Conservation (phyloP, 371 early-diverging fungal species). For the Thermomucor indicae-seudaticae region DNA sequence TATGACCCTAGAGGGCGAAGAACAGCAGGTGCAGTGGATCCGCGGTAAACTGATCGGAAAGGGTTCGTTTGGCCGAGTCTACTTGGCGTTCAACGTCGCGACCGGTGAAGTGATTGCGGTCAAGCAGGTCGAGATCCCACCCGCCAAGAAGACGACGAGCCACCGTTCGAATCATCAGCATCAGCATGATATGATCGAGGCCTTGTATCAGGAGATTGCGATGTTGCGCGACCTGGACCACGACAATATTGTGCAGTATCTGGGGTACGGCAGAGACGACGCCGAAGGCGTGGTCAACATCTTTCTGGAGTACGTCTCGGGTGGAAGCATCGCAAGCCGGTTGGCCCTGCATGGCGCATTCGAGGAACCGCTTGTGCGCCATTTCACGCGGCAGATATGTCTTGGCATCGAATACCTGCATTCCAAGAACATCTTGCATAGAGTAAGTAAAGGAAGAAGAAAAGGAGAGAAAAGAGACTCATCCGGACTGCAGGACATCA, state of each 20-base stretch:
- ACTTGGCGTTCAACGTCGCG: conserved; percentile 81
- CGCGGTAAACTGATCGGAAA: conserved; percentile 90
- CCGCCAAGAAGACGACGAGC: too few species aligned
- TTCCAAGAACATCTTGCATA: conserved; percentile 84
- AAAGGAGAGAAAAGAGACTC: background rate
- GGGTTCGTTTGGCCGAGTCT: conserved; percentile 97
- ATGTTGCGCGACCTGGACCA: conserved; percentile 81
- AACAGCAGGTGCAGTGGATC: conserved; percentile 57
- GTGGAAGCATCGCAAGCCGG: conserved; percentile 75
- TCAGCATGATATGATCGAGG: conserved; percentile 39
- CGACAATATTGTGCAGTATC: conserved; percentile 80
- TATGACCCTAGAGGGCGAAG: background rate
- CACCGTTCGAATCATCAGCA: too few species aligned
- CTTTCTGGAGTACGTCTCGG: conserved; percentile 89
- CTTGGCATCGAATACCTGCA: conserved; percentile 90
- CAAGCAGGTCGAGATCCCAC: conserved; percentile 85
- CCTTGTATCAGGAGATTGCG: conserved; percentile 80
- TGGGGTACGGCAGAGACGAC: conserved; percentile 67
- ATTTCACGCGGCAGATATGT: conserved; percentile 85
- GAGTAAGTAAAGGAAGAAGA: conserved; percentile 13
- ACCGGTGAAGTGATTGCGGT: conserved; percentile 94
- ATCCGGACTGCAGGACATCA: conserved; percentile 67
- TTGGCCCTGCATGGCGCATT: conserved; percentile 70
- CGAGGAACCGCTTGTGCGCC: conserved; percentile 67
- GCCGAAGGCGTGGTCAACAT: conserved; percentile 70